phyloP scores from a whole-genome alignment of 2,329 filamentous ascomycete genomes.

The Fusarium continuum region DNA sequence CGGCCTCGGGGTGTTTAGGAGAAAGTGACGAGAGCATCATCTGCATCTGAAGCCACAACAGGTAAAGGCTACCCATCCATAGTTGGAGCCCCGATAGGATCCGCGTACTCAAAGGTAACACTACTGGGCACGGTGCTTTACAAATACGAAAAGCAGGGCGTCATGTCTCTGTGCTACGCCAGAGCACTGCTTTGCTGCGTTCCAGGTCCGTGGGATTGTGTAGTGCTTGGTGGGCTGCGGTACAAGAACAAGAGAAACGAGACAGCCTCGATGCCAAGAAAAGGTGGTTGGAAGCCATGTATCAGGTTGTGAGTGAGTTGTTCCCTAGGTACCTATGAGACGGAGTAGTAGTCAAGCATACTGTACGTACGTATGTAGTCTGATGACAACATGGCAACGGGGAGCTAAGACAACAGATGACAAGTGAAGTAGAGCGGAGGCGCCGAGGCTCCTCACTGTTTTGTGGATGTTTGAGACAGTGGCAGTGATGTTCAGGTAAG shows the following conservation, averaged over 20 bases:
- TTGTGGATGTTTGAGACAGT: conserved; percentile 25
- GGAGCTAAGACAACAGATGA: neutral
- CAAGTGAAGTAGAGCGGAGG: neutral
- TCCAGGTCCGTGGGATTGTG: conserved; percentile 36
- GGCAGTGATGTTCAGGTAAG: conserved; percentile 1
- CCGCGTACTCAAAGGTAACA: too few species aligned
- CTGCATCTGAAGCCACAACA: conserved; percentile 10
- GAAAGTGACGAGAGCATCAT: neutral
- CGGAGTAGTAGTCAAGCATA: neutral
- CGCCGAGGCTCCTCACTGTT: neutral
- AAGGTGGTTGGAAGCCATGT: neutral
- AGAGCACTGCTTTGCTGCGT: conserved; percentile 27
- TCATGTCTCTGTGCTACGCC: conserved; percentile 7
- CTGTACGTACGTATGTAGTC: neutral
- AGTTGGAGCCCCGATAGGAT: neutral
- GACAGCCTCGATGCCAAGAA: conserved; percentile 2
- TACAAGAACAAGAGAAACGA: conserved; percentile 11
- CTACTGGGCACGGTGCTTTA: too few species aligned
- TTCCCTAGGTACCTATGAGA: neutral
- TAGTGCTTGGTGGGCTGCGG: conserved; percentile 16
- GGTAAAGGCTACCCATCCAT: conserved; percentile 1
- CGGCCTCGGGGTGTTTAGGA: neutral
- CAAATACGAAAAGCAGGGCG: neutral
- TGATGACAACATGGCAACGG: conserved; percentile 7
- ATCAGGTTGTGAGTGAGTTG: neutral